Evolutionary conservation across 805 yeast genomes (phyloP).

Genomic region (Candida koratica): DNA sequence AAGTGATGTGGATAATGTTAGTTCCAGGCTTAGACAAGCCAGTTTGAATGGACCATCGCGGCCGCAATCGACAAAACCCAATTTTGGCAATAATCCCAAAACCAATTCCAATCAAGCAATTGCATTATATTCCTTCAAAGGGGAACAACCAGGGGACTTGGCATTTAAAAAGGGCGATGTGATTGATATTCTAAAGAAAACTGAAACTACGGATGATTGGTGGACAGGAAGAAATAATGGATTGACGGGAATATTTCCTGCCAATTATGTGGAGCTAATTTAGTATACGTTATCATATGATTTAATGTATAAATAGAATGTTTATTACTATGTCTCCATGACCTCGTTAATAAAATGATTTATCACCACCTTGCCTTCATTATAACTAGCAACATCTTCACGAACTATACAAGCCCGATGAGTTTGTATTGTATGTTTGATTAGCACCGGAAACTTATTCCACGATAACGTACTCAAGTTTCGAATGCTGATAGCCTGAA

Average conservation of each 20-base stretch:
- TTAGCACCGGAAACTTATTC: conserved; percentile 68
- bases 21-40: conserved; percentile 32
- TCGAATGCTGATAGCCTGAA: conserved; percentile 52
- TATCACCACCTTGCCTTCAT: conserved; percentile 67
- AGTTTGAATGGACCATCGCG: conserved; percentile 32
- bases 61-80: conserved; percentile 38
- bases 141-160: conserved; percentile 91
- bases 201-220: conserved; percentile 93
- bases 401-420: conserved; percentile 84
- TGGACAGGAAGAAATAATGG: conserved; percentile 94
- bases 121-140: conserved; percentile 83
- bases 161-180: conserved; percentile 93
- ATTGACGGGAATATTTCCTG: conserved; percentile 90
- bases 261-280: conserved; percentile 86
- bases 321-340: conserved; percentile 13
- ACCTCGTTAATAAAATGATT: conserved; percentile 54
- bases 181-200: conserved; percentile 78
- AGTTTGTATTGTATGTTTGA: conserved; percentile 60
- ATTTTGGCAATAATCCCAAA: conserved; percentile 34
- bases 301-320: background rate
- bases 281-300: too few species aligned
- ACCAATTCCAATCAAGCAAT: conserved; percentile 70
- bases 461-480: conserved; percentile 57
- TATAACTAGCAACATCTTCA: conserved; percentile 45
- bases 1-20: conserved; percentile 33